phyloP scores from a whole-genome alignment of 352 stramenopile species.

The Phytophthora citricola region DNA sequence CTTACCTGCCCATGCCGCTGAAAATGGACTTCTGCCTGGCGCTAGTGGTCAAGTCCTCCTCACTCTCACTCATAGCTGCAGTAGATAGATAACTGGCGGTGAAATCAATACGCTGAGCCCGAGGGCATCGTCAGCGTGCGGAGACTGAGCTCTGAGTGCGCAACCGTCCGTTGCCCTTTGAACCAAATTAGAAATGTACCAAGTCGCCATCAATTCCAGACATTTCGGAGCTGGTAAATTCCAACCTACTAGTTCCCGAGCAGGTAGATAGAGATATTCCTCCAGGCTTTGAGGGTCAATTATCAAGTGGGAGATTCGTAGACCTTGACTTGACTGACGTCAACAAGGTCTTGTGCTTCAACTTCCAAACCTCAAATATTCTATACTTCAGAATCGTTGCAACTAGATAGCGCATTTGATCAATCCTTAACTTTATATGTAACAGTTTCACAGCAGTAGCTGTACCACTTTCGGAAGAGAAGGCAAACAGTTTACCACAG shows the following conservation, averaged over 20 bases:
- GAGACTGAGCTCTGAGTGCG: constrained; percentile 1
- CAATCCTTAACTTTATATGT: background rate
- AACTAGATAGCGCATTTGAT: background rate
- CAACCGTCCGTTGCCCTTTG: constrained; percentile 12
- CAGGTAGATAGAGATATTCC: too few relatives aligned
- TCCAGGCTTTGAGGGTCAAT: too few relatives aligned
- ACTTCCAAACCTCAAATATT: background rate
- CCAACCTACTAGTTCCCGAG: too few relatives aligned
- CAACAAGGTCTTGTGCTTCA: constrained; percentile 3
- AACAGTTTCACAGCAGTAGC: background rate
- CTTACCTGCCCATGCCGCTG: constrained; percentile 47
- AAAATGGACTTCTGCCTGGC: constrained; percentile 58
- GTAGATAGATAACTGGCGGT: background rate
- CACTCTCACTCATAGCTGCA: constrained; percentile 46
- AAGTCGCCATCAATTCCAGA: too few relatives aligned
- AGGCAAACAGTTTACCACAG: constrained; percentile 3
- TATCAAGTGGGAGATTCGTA: too few relatives aligned
- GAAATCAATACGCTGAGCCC: constrained; percentile 20
- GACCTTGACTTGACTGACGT: too few relatives aligned
- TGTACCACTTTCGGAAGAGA: constrained; percentile 15
- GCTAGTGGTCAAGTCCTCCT: constrained; percentile 42
- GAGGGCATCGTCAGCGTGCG: constrained; percentile 15
- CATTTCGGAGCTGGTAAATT: too few relatives aligned
- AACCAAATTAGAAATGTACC: constrained; percentile 23
- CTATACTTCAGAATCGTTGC: background rate